Percentiles rank a stretch among this genome's conserved stretches.
phyloP scores from a whole-genome alignment of 2,329 filamentous ascomycete species.

The Gaeumannomyces sp. region DNA sequence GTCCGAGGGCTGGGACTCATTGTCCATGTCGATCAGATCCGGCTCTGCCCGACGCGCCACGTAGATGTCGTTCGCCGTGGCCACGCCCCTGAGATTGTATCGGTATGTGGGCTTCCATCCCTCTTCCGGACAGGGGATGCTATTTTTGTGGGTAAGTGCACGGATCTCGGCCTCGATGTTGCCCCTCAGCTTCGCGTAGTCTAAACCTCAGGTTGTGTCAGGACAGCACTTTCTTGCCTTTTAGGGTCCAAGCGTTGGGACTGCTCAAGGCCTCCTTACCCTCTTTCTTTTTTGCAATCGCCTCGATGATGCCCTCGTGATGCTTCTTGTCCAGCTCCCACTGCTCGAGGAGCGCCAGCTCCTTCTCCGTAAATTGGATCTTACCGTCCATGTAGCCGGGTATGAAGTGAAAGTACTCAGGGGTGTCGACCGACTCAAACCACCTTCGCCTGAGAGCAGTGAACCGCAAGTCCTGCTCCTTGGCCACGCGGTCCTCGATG shows the following conservation, averaged over 20 bases:
- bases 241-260: conserved; percentile 7
- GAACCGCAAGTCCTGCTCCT: conserved; percentile 17
- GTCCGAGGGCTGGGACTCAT: conserved; percentile 14
- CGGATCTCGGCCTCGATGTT: conserved; percentile 7
- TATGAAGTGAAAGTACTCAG: conserved; percentile 17
- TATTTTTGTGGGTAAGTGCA: conserved; percentile 9
- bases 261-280: conserved; percentile 7
- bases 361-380: conserved; percentile 15
- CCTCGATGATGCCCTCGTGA: conserved; percentile 10
- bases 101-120: conserved; percentile 22
- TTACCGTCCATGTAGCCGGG: conserved; percentile 15
- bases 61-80: conserved; percentile 22
- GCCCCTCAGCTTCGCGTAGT: conserved; percentile 12
- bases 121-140: conserved; percentile 17
- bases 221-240: conserved; percentile 7
- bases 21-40: conserved; percentile 16
- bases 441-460: conserved; percentile 17
- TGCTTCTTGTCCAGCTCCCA: conserved; percentile 17
- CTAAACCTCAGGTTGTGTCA: background rate
- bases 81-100: conserved; percentile 26
- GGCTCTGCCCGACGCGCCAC: conserved; percentile 20
- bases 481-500: conserved; percentile 16
- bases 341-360: conserved; percentile 13
- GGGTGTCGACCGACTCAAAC: conserved; percentile 15
- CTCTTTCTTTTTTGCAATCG: conserved; percentile 2